These are phyloP conservation scores for Pisolithus orientalis DNA, from an alignment of 768 basidiomycete genomes.

Conservation along the genomic window DNA sequence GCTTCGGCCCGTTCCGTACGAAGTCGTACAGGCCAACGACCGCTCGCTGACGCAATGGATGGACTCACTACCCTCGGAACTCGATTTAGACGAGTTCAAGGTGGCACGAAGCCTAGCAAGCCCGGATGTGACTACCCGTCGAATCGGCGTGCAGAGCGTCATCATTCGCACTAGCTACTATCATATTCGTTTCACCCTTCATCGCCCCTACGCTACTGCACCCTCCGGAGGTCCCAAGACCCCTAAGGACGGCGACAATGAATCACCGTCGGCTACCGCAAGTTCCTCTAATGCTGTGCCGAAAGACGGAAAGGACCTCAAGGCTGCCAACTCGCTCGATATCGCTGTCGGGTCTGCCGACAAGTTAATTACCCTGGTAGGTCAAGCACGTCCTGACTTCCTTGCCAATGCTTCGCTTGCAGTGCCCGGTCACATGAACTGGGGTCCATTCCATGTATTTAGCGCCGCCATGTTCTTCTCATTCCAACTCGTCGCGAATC, in stretches of 20 bases:
- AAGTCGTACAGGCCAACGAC: constrained; percentile 68
- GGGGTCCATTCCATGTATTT: constrained; percentile 81
- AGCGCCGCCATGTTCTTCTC: constrained; percentile 88
- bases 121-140: constrained; percentile 47
- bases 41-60: constrained; percentile 67
- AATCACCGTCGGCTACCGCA: constrained; percentile 1
- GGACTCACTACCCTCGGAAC: constrained; percentile 67
- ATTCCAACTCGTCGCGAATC: constrained; percentile 78
- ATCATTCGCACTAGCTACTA: constrained; percentile 73
- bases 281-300: constrained; percentile 6
- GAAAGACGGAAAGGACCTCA: constrained; percentile 27
- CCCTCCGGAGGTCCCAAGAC: constrained; percentile 14
- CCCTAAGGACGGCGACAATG: constrained; percentile 18
- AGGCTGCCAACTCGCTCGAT: constrained; percentile 52
- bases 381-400: constrained; percentile 72
- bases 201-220: constrained; percentile 61
- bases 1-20: constrained; percentile 72
- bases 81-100: constrained; percentile 71
- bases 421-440: constrained; percentile 78
- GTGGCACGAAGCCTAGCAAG: constrained; percentile 70
- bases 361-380: constrained; percentile 71
- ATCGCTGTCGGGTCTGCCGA: constrained; percentile 73
- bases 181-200: constrained; percentile 80
- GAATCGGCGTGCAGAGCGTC: constrained; percentile 75
- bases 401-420: constrained; percentile 60